A percentile compares a stretch with the other conserved stretches of the same genome.
Conservation (phyloP, 441 rosid species). For the Macaranga tanarius region DNA sequence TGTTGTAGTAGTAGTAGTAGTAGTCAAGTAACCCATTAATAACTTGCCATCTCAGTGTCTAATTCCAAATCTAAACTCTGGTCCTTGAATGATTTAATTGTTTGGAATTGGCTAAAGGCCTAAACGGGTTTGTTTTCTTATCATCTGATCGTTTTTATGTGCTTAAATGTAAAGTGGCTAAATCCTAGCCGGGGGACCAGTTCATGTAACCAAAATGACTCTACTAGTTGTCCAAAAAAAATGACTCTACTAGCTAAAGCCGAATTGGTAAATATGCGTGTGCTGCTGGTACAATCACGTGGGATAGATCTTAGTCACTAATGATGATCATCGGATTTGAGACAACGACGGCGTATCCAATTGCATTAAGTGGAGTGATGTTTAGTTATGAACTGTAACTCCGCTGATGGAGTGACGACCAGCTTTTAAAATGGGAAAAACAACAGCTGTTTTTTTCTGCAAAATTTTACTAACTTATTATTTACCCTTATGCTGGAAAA, state of each 20-base stretch:
- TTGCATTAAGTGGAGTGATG: background rate
- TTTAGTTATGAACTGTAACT: constrained; percentile 11
- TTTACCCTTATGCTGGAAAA: constrained; percentile 8
- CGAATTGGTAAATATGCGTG: background rate
- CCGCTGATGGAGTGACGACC: background rate
- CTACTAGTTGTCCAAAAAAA: too few species aligned
- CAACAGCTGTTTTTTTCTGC: background rate
- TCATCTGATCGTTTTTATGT: background rate
- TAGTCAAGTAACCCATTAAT: constrained; percentile 2
- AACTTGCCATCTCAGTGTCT: constrained; percentile 17
- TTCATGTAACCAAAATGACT: background rate
- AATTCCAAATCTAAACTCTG: background rate
- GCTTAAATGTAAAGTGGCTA: background rate
- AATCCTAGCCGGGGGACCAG: constrained; percentile 4
- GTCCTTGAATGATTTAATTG: background rate
- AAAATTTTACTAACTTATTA: constrained; percentile 4
- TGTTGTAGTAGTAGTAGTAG: background rate
- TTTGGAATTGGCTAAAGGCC: background rate
- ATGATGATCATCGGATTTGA: constrained; percentile 16
- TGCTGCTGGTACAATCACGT: constrained; percentile 26
- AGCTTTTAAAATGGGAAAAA: constrained; percentile 14
- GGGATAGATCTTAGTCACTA: constrained; percentile 14
- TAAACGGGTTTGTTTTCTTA: background rate
- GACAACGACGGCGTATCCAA: constrained; percentile 21
- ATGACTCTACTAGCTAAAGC: too few species aligned